Percentiles rank a stretch among this genome's conserved stretches.
Evolutionary conservation across 2,329 filamentous ascomycete genomes (phyloP).

Genomic region (Chrysoporthe puriensis): DNA sequence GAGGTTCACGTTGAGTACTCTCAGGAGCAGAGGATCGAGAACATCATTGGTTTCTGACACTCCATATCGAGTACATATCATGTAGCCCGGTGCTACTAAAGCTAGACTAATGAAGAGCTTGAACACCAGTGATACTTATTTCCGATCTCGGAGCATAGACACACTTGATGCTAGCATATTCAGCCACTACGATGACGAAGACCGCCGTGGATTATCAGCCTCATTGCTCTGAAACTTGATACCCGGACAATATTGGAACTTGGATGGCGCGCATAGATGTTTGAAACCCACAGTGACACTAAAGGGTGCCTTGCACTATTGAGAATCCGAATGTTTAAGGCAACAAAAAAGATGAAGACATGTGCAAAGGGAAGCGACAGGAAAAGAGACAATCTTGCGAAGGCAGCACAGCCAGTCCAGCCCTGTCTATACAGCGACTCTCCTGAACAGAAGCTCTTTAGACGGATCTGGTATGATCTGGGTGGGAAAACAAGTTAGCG

Average conservation of each 20-base stretch:
- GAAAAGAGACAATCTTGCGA: neutral
- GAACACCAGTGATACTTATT: neutral
- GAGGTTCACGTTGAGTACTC: slow-evolving; percentile 22
- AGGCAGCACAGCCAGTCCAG: neutral
- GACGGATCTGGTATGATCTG: slow-evolving; percentile 33
- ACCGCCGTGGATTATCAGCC: neutral
- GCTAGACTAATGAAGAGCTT: neutral
- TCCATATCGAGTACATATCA: too few species aligned
- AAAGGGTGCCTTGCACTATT: neutral
- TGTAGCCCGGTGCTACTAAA: neutral
- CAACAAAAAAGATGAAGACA: neutral
- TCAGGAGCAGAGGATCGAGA: slow-evolving; percentile 24
- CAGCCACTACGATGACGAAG: neutral
- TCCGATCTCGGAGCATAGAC: neutral
- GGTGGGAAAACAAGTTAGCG: neutral
- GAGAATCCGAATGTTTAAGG: neutral
- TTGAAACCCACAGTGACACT: neutral
- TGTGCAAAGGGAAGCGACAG: neutral
- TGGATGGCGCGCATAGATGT: neutral
- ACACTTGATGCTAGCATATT: neutral
- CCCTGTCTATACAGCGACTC: slow-evolving; percentile 19
- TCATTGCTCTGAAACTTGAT: neutral
- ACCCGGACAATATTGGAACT: too few species aligned
- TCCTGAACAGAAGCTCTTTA: slow-evolving; percentile 34
- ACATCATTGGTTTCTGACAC: slow-evolving; percentile 24